Evolutionary conservation across 208 protist genomes (phyloP), one percentile per base, ranked within the genome.

Genomic region (Leishmania tarentolae): DNA sequence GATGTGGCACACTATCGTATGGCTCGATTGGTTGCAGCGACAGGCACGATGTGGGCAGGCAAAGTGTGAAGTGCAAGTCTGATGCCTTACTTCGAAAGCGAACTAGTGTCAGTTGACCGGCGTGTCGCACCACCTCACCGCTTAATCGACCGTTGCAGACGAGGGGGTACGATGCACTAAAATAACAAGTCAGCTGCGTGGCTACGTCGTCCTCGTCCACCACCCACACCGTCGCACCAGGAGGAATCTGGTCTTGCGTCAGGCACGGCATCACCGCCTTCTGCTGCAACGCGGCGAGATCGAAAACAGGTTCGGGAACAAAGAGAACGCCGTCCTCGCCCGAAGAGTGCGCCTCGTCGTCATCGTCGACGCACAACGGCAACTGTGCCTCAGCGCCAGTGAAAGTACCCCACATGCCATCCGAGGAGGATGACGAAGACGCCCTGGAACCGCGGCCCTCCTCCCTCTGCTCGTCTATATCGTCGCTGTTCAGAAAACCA

Each of bases 181-280:
- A 97, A 77, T 93, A 69, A 50, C 82, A 89, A 19, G 83, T 75
- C n/a, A 97, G 78, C 56, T 94, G 82, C 40, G 87, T 92, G 56
- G 90, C 82, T n/a, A 96, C 92, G 76, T 96, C 92, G 19, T 96
- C 91, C 83, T 95, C 92, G 84, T 97, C 94, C 2, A 88, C 88
- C 35, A 95, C 88, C 94, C 94, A 97, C 53, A 97, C 94, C 56
- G 40, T 80, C 42, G 76, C 81, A 0, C 92, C 92, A 65, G 79
- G 7, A 35, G 87, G 86, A 47, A 96, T 76, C 4, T 84, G 76
- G 52, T 88, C 87, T 42, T 82, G 53, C 9, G 75, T 52, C 50
- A 91, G 81, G 42, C 87, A 90, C 31, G 92, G 94, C 80, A 96
- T 82, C 13, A 74, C 35, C 5, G 90, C 88, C 69, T 87, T 92